phyloP scores from a whole-genome alignment of 805 yeast genomes.

The Wickerhamomyces chaumierensis region DNA sequence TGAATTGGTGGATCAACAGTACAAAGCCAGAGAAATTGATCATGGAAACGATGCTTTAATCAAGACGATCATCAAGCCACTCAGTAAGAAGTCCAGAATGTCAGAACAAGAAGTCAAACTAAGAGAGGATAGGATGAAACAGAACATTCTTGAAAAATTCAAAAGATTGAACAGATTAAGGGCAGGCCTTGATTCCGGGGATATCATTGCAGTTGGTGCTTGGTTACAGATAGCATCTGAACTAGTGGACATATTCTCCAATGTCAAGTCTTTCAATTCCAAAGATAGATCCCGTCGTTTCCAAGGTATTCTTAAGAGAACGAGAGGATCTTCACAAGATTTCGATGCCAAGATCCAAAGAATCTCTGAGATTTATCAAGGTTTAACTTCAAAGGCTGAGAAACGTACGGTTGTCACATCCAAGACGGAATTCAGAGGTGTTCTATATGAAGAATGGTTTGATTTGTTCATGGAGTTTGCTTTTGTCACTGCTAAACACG shows the following conservation, averaged over 20 bases:
- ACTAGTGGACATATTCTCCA: conserved; percentile 70
- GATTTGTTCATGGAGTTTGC: conserved; percentile 73
- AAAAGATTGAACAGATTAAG: conserved; percentile 42
- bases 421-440: conserved; percentile 57
- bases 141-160: conserved; percentile 45
- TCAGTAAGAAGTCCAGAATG: conserved; percentile 21
- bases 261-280: conserved; percentile 69
- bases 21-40: conserved; percentile 1
- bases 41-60: conserved; percentile 13
- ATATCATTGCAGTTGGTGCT: conserved; percentile 50
- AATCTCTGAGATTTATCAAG: conserved; percentile 55
- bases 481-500: conserved; percentile 50
- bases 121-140: conserved; percentile 45
- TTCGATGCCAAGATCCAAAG: conserved; percentile 67
- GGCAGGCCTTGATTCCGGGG: conserved; percentile 35
- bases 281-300: conserved; percentile 61
- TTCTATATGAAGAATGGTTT: conserved; percentile 76
- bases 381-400: conserved; percentile 27
- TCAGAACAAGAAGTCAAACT: conserved; percentile 37
- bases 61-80: conserved; percentile 9
- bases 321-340: conserved; percentile 48
- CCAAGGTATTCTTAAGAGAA: conserved; percentile 53
- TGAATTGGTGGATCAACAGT: not conserved
- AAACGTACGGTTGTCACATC: conserved; percentile 36
- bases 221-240: conserved; percentile 84